Conservation (phyloP, 1,139 yeast genomes). For the Chernovozyma sophiae-reginae region DNA sequence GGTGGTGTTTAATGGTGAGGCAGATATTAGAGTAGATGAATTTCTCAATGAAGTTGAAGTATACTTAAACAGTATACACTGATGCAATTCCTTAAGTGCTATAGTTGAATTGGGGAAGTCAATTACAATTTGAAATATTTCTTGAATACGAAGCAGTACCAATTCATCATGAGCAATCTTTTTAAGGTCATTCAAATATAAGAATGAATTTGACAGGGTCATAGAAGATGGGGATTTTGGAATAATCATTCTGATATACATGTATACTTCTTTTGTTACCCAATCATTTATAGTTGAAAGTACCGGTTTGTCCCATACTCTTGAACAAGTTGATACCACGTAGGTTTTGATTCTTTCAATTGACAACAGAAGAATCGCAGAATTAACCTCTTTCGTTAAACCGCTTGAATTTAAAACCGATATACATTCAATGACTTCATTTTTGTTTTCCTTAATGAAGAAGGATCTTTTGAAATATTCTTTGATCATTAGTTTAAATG, state of each 20-base stretch:
- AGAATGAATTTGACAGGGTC: conserved; percentile 7
- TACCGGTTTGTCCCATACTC: conserved; percentile 40
- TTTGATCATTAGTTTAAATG: neutral
- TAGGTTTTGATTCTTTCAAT: conserved; percentile 35
- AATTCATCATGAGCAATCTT: conserved; percentile 43
- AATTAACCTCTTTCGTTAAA: conserved; percentile 30
- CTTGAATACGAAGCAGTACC: conserved; percentile 51
- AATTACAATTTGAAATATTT: conserved; percentile 61
- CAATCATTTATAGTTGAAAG: conserved; percentile 34
- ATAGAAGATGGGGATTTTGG: conserved; percentile 9
- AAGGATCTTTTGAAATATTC: neutral
- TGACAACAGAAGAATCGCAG: conserved; percentile 38
- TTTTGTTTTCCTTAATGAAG: neutral
- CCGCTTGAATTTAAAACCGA: conserved; percentile 10
- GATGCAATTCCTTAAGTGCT: conserved; percentile 63
- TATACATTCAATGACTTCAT: conserved; percentile 3
- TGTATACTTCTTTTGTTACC: conserved; percentile 36
- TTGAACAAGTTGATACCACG: conserved; percentile 31
- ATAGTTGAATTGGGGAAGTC: conserved; percentile 55
- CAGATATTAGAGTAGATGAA: conserved; percentile 11
- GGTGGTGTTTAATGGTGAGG: conserved; percentile 8
- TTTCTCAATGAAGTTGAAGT: conserved; percentile 3
- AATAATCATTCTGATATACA: conserved; percentile 28
- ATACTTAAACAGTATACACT: conserved; percentile 31
- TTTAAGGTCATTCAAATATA: conserved; percentile 27